These are phyloP conservation scores for Spathaspora arborariae DNA, from an alignment of 805 yeast genomes.

Conservation along the genomic window DNA sequence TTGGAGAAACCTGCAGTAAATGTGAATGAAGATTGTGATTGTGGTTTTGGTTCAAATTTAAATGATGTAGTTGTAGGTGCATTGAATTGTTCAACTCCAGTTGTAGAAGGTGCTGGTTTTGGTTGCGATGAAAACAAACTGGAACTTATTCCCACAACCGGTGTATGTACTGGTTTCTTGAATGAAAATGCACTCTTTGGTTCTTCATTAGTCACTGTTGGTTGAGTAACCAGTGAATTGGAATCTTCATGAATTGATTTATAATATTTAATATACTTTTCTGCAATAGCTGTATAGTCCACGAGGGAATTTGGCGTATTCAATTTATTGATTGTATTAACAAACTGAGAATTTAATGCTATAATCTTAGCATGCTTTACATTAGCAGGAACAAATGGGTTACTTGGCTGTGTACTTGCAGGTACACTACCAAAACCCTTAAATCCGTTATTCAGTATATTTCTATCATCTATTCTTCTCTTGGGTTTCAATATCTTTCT, in stretches of 20 bases:
- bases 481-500: slow-evolving; percentile 68
- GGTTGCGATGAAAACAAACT: not conserved
- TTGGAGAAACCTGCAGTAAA: not conserved
- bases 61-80: not conserved
- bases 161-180: not conserved
- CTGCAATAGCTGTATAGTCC: slow-evolving; percentile 51
- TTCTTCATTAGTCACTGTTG: not conserved
- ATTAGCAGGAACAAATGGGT: not conserved
- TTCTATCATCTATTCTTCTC: slow-evolving; percentile 13
- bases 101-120: not conserved
- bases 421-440: not conserved
- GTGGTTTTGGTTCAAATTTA: not conserved
- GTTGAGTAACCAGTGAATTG: not conserved
- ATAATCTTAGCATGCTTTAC: slow-evolving; percentile 48
- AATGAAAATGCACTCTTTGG: not conserved
- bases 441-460: slow-evolving; percentile 2
- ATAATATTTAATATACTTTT: slow-evolving; percentile 57
- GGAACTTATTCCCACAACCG: slow-evolving; percentile 2
- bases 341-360: slow-evolving; percentile 64
- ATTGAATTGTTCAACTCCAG: not conserved
- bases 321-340: slow-evolving; percentile 42
- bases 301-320: slow-evolving; percentile 45
- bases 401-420: not conserved
- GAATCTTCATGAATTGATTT: slow-evolving; percentile 14
- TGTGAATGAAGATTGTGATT: not conserved